These are phyloP conservation scores for Ceratobasidium sp. DNA, from an alignment of 1,284 basidiomycete genomes.

Conservation along the genomic window DNA sequence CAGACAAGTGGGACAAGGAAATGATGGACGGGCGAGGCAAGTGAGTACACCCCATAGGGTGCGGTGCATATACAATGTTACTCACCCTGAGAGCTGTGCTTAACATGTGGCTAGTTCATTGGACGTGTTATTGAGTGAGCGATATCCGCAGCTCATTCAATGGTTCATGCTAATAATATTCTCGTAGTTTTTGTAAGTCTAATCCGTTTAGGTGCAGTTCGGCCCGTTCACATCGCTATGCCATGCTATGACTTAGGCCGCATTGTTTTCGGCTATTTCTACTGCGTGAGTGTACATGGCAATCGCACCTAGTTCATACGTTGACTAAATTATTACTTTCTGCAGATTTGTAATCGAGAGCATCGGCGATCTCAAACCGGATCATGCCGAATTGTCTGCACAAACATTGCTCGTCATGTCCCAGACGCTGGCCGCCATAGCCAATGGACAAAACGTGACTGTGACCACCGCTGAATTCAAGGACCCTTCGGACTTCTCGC, in stretches of 20 bases:
- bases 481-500: neutral
- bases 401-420: conserved; percentile 15
- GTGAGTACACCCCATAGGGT: neutral
- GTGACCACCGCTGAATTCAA: neutral
- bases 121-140: conserved; percentile 16
- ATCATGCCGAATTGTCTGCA: conserved; percentile 15
- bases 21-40: conserved; percentile 19
- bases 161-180: neutral
- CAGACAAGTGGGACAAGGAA: conserved; percentile 21
- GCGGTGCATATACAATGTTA: neutral
- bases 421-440: neutral
- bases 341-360: conserved; percentile 24
- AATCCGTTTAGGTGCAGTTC: too few species aligned
- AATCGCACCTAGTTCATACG: neutral
- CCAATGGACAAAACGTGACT: neutral
- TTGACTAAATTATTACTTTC: neutral
- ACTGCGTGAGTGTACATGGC: neutral
- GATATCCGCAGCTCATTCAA: too few species aligned
- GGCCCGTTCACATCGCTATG: too few species aligned
- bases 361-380: neutral
- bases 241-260: neutral
- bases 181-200: conserved; percentile 3
- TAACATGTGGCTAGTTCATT: neutral
- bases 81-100: neutral
- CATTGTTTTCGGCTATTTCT: conserved; percentile 3